Evolutionary conservation across 768 basidiomycete genomes (phyloP), one percentile per base, ranked within the genome.

Genomic region (Boletus reticuloceps): DNA sequence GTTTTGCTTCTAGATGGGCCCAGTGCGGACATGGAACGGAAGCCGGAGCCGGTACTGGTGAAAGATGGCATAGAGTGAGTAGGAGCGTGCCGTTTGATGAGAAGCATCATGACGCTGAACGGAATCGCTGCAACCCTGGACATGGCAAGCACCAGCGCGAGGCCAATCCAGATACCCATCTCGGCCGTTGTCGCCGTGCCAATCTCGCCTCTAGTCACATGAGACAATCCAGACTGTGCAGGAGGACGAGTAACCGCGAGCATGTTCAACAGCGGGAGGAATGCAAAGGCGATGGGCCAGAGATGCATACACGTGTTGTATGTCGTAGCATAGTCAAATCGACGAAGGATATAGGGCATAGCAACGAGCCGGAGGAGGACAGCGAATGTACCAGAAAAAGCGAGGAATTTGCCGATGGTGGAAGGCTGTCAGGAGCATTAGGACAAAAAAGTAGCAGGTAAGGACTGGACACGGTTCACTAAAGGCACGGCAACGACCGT

Each of bases 351-450:
- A 16, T 60, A 55, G 14, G 83, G 82, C 70, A 84, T 74, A 43
- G 77, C 59, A 54, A 77, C 65, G 16, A 84, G 63, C 58, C 83
- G 82, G 38, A 82, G 74, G 6, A 70, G 42, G 19, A 76, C 75
- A 5, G 83, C 74, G 36, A 79, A 72, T n/a, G 63, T 54, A 36
- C 81, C 82, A 4, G 79, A 75, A 27, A 66, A 10, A 59, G 83
- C 77, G 42, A 85, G 79, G 20, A 80, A 75, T 53, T 77, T 77
- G 6, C 84, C 84, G 47, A 84, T 86, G 58, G 82, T 71, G 22
- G 77, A 73, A 6, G 79, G 73, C 80, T 84, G 58, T 17, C 11
- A 19, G 6, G 17, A 39, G n/a, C 9, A 10, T 39, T 10, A 39
- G 38, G 14, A 8, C 6, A 39, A 19, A 4, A 12, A 39, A 20